Evolutionary conservation across 805 yeast genomes (phyloP).

Genomic region (Monosporozyma aquatica): DNA sequence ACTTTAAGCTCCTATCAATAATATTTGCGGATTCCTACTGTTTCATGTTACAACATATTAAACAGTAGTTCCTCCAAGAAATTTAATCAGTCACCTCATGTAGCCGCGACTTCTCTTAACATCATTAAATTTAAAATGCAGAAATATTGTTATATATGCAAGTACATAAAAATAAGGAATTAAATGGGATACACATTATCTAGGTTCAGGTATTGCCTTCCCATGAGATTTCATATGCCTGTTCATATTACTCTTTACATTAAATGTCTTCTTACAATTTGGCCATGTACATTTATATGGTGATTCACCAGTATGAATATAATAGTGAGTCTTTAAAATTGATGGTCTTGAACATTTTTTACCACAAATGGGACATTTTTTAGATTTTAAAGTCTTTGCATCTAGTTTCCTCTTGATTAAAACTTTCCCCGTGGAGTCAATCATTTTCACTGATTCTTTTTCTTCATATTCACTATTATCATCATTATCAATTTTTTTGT

Average conservation of each 20-base stretch:
- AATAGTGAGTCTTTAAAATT: slow-evolving; percentile 67
- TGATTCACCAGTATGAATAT: slow-evolving; percentile 74
- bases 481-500: too few relatives aligned
- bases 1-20: too few relatives aligned
- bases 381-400: slow-evolving; percentile 11
- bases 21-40: too few relatives aligned
- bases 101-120: too few relatives aligned
- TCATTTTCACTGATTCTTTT: neutral
- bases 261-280: slow-evolving; percentile 59
- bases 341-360: slow-evolving; percentile 78
- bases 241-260: slow-evolving; percentile 74
- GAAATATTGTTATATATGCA: neutral
- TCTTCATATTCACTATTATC: neutral
- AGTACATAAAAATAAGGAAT: neutral
- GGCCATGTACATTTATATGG: slow-evolving; percentile 57
- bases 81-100: too few relatives aligned
- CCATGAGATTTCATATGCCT: slow-evolving; percentile 67
- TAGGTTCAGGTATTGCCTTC: slow-evolving; percentile 6
- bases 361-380: slow-evolving; percentile 47
- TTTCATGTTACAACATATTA: too few relatives aligned
- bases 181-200: neutral
- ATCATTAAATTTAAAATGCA: too few relatives aligned
- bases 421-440: neutral
- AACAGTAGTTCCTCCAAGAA: too few relatives aligned
- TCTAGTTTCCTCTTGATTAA: neutral